Percentiles rank a stretch among this genome's conserved stretches.
Conservation (phyloP, 1,139 yeast genomes). For the Zygoascus sp. region DNA sequence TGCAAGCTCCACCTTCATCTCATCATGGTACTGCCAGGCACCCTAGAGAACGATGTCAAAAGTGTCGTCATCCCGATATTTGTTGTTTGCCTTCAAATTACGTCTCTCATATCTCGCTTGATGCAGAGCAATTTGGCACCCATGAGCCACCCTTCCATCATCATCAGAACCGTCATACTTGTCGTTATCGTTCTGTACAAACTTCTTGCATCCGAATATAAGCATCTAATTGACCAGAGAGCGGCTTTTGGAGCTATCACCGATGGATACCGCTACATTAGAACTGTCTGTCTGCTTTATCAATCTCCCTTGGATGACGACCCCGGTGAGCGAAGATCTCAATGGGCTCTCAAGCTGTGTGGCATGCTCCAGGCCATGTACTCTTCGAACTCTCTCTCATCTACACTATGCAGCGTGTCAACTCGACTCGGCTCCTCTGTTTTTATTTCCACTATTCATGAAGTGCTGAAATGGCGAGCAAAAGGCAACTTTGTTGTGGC, state of each 20-base stretch:
- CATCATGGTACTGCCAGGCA: slow-evolving; percentile 22
- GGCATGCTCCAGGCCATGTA: slow-evolving; percentile 13
- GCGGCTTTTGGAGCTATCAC: slow-evolving; percentile 15
- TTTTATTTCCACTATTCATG: slow-evolving; percentile 14
- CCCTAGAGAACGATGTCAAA: slow-evolving; percentile 17
- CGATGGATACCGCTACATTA: slow-evolving; percentile 11
- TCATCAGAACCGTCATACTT: not conserved
- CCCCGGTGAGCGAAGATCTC: not conserved
- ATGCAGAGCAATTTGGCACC: not conserved
- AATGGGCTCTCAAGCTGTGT: slow-evolving; percentile 4
- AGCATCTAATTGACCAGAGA: slow-evolving; percentile 12
- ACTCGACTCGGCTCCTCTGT: slow-evolving; percentile 18
- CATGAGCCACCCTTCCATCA: not conserved
- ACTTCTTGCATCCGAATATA: slow-evolving; percentile 13
- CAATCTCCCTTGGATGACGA: not conserved
- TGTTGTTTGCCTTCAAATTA: slow-evolving; percentile 19
- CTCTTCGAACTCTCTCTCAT: slow-evolving; percentile 10
- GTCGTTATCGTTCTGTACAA: slow-evolving; percentile 10
- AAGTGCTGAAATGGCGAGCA: slow-evolving; percentile 8
- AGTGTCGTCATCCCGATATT: slow-evolving; percentile 20
- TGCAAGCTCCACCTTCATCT: slow-evolving; percentile 23
- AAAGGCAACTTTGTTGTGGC: not conserved
- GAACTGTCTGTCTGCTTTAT: not conserved
- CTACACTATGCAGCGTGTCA: slow-evolving; percentile 14
- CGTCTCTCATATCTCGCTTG: slow-evolving; percentile 12